These are phyloP conservation scores for Aureobasidium sp. DNA, from an alignment of 2,329 filamentous ascomycete species.

Conservation along the genomic window DNA sequence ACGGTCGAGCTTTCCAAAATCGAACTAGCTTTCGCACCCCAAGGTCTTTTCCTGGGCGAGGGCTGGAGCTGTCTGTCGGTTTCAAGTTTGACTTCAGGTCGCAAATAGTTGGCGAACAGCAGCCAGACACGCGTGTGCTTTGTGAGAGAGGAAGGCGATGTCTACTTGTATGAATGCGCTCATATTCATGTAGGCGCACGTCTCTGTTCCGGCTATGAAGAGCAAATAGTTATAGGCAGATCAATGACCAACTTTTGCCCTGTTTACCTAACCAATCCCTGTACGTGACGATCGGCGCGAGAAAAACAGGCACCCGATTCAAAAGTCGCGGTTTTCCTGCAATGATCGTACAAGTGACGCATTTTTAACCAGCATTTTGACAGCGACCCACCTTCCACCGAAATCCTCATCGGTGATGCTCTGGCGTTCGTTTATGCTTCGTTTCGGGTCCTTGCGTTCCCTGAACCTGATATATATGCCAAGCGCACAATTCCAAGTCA, in stretches of 20 bases:
- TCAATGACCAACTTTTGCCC: conserved; percentile 8
- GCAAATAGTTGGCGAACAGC: neutral
- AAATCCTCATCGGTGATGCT: neutral
- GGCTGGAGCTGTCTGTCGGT: neutral
- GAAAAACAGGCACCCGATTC: conserved; percentile 11
- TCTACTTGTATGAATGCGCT: neutral
- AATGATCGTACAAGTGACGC: conserved; percentile 13
- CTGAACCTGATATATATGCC: neutral
- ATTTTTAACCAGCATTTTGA: neutral
- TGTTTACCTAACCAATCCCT: conserved; percentile 9
- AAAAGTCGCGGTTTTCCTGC: neutral
- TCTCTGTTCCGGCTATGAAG: neutral
- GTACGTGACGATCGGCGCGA: conserved; percentile 3
- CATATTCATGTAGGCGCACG: neutral
- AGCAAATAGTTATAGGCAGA: neutral
- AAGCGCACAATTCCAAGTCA: neutral
- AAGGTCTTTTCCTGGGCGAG: neutral
- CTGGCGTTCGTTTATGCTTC: conserved; percentile 1
- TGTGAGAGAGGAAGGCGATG: neutral
- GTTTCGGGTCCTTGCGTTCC: neutral
- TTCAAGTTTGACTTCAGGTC: conserved; percentile 8
- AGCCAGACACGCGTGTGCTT: no score
- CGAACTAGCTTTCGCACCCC: conserved; percentile 1
- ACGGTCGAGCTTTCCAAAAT: conserved; percentile 13
- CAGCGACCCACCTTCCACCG: conserved; percentile 6